Conservation (phyloP, 768 basidiomycete species). For the Thelephora ganbajun region DNA sequence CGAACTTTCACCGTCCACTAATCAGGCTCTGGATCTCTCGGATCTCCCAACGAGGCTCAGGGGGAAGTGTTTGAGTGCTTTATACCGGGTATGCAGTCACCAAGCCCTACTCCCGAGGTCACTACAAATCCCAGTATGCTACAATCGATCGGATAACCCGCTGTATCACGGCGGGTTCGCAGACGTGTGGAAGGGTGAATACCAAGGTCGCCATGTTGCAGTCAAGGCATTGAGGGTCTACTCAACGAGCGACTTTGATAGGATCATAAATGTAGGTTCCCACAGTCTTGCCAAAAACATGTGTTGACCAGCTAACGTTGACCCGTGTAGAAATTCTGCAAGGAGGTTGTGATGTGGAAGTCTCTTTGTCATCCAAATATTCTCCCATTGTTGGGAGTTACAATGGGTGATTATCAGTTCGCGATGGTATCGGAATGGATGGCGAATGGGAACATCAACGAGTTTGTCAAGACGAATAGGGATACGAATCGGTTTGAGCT, state of each 20-base stretch:
- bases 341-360: constrained; percentile 64
- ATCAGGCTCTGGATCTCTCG: background rate
- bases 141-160: background rate
- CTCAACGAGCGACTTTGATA: background rate
- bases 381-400: constrained; percentile 63
- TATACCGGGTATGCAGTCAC: background rate
- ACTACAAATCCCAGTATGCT: background rate
- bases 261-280: background rate
- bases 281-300: background rate
- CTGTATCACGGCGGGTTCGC: background rate
- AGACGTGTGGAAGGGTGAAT: background rate
- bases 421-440: background rate
- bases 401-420: constrained; percentile 10
- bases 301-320: background rate
- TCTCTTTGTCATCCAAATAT: constrained; percentile 54
- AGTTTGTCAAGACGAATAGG: background rate
- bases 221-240: background rate
- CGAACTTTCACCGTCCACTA: too few species aligned
- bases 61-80: background rate
- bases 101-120: background rate
- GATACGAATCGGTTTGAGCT: background rate
- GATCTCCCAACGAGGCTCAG: too few species aligned
- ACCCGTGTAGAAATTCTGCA: constrained; percentile 15
- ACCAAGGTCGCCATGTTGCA: background rate
- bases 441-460: background rate